Evolutionary conservation across 2,329 filamentous ascomycete species (phyloP).

Genomic region (Harringtonia aguacate): DNA sequence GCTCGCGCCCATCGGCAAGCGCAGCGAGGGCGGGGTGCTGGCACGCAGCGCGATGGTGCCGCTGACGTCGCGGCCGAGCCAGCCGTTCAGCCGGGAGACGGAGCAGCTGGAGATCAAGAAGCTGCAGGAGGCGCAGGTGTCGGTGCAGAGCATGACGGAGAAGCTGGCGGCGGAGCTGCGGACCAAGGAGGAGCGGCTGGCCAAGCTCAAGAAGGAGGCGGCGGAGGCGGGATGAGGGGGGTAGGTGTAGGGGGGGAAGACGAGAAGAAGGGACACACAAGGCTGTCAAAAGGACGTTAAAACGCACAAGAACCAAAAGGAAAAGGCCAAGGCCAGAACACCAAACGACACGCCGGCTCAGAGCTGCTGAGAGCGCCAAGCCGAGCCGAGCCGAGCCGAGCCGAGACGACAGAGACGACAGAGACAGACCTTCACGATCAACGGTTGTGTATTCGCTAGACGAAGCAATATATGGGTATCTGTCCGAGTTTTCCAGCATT

Average conservation of each 20-base stretch:
- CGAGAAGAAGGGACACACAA: background rate
- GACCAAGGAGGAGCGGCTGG: slow-evolving; percentile 51
- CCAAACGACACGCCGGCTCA: too few species aligned
- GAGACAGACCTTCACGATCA: too few species aligned
- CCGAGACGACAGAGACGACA: too few species aligned
- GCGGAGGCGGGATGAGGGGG: slow-evolving; percentile 10
- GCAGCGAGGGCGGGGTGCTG: slow-evolving; percentile 41
- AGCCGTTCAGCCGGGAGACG: slow-evolving; percentile 63
- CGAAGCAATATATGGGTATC: background rate
- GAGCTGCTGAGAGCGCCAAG: too few species aligned
- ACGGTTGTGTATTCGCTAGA: background rate
- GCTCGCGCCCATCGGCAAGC: slow-evolving; percentile 19
- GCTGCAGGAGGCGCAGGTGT: slow-evolving; percentile 51
- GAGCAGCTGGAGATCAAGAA: slow-evolving; percentile 53
- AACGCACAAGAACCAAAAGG: too few species aligned
- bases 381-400: too few species aligned
- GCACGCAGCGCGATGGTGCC: slow-evolving; percentile 69
- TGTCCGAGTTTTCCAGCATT: background rate
- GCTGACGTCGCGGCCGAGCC: slow-evolving; percentile 50
- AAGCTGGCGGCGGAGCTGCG: slow-evolving; percentile 50
- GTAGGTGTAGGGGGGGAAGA: background rate
- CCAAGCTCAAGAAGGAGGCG: slow-evolving; percentile 45
- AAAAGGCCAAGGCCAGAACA: too few species aligned
- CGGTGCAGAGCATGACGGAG: slow-evolving; percentile 50
- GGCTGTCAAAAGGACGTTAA: too few species aligned